Evolutionary conservation across 257 asterid genomes (phyloP).

Genomic region (Cruciata laevipes): DNA sequence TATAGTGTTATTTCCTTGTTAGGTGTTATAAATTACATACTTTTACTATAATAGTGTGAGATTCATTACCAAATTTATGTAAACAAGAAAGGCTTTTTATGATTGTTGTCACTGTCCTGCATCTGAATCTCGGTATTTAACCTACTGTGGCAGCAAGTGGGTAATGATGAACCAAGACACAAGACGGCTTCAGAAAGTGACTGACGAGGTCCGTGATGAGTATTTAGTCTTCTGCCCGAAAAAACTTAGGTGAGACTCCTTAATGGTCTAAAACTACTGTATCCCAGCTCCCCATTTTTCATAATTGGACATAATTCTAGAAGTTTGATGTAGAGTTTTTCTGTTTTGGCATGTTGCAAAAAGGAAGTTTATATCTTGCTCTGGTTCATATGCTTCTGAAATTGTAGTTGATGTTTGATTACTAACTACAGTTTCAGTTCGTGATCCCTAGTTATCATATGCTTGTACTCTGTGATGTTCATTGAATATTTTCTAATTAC

Average conservation of each 20-base stretch:
- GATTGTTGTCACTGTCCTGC: not conserved
- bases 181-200: slow-evolving; percentile 85
- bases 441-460: not conserved
- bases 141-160: slow-evolving; percentile 75
- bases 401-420: not conserved
- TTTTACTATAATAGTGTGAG: not conserved
- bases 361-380: not conserved
- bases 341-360: not conserved
- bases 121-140: not conserved
- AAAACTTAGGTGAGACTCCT: slow-evolving; percentile 49
- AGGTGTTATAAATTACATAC: not conserved
- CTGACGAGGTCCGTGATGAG: slow-evolving; percentile 90
- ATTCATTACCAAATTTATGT: not conserved
- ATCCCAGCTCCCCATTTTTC: not conserved
- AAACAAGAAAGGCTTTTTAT: not conserved
- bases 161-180: slow-evolving; percentile 97
- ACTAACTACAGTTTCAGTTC: not conserved
- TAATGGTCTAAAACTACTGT: not conserved
- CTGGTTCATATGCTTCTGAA: not conserved
- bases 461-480: not conserved
- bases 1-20: not conserved
- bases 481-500: slow-evolving; percentile 2
- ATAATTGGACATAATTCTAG: not conserved
- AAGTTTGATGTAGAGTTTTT: not conserved
- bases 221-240: slow-evolving; percentile 58